phyloP scores from a whole-genome alignment of 225 moss, liverwort and hornwort species.

The Bryoerythrophyllum caledonicum region DNA sequence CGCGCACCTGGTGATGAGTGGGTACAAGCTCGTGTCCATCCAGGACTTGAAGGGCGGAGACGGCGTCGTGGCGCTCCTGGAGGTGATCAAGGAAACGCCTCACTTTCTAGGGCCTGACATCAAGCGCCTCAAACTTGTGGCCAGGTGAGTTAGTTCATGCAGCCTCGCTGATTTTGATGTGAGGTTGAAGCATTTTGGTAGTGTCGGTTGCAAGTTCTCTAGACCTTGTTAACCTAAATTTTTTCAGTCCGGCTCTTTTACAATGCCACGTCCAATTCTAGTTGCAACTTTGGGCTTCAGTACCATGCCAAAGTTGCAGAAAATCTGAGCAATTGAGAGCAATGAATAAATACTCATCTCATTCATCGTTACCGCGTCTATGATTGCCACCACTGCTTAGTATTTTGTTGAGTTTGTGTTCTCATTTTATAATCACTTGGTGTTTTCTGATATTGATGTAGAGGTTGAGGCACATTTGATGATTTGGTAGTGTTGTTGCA shows the following conservation, averaged over 20 bases:
- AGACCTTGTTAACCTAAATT: background rate
- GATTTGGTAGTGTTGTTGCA: background rate
- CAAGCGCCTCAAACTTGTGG: constrained; percentile 1
- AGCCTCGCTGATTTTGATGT: no score
- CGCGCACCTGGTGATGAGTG: background rate
- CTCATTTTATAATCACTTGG: background rate
- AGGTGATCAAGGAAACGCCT: constrained; percentile 4
- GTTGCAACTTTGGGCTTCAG: background rate
- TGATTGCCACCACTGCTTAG: background rate
- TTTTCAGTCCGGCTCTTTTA: background rate
- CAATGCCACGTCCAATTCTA: background rate
- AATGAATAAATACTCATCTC: background rate
- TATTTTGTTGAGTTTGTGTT: background rate
- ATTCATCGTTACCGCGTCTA: no score
- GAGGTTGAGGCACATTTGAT: background rate
- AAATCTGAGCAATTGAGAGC: background rate
- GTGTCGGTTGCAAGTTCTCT: background rate
- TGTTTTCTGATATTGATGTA: background rate
- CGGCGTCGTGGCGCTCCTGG: background rate
- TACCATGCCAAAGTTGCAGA: background rate
- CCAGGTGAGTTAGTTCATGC: background rate
- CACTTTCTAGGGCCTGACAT: background rate
- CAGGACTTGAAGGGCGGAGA: background rate
- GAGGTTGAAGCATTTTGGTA: background rate
- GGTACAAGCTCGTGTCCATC: constrained; percentile 11